These are phyloP conservation scores for Neurospora sp. DNA, from an alignment of 495 filamentous ascomycete genomes.

Conservation along the genomic window DNA sequence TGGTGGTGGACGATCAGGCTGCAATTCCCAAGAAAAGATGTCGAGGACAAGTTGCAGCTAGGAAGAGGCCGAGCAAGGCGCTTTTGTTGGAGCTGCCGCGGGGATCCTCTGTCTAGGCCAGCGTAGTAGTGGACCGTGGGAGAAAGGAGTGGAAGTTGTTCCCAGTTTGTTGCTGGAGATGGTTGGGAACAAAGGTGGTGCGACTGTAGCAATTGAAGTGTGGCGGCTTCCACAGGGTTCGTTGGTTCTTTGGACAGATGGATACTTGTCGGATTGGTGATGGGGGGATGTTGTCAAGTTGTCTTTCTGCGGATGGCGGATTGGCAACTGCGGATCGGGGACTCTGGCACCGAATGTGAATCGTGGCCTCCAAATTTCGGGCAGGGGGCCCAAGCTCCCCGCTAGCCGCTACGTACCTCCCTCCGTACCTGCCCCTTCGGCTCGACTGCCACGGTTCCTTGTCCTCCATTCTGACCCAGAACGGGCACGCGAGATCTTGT, in stretches of 20 bases:
- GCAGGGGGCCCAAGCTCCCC: slow-evolving; percentile 20
- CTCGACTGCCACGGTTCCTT: background rate
- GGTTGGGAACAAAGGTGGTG: background rate
- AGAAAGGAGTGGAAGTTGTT: background rate
- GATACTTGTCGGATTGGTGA: background rate
- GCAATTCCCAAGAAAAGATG: background rate
- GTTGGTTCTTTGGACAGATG: background rate
- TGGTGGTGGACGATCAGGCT: background rate
- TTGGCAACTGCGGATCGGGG: background rate
- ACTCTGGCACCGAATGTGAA: slow-evolving; percentile 14
- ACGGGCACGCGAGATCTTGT: background rate
- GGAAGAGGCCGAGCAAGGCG: background rate
- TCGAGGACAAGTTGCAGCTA: background rate
- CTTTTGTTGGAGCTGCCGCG: background rate
- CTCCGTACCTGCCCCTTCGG: background rate
- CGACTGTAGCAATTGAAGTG: slow-evolving; percentile 14
- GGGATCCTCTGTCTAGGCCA: background rate
- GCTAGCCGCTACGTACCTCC: background rate
- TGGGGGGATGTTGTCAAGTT: background rate
- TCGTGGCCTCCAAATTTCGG: slow-evolving; percentile 28
- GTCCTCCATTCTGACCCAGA: background rate
- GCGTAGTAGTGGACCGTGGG: background rate
- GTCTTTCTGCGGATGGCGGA: slow-evolving; percentile 2
- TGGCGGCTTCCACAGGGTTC: slow-evolving; percentile 20
- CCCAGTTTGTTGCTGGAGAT: background rate